Evolutionary conservation across 192 early-diverging fungal genomes (phyloP).

Genomic region (Coemansia sp.): DNA sequence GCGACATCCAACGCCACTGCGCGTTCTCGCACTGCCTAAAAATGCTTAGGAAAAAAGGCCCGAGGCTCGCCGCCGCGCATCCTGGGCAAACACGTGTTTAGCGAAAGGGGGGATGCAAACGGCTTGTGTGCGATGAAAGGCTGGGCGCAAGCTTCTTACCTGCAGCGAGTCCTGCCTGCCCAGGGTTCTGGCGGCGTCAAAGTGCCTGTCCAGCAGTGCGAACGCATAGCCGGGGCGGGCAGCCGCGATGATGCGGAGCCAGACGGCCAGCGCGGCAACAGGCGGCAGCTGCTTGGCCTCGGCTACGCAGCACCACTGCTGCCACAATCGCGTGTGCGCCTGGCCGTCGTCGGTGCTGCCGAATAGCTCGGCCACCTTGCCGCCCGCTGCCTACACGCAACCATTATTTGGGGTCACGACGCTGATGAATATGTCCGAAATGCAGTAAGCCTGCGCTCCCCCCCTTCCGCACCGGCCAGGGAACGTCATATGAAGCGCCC

Average conservation of each 20-base stretch:
- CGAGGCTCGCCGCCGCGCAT: too few species aligned
- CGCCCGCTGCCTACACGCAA: too few species aligned
- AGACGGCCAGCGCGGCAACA: neutral
- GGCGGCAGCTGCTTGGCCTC: neutral
- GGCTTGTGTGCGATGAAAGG: neutral
- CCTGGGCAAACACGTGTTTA: neutral
- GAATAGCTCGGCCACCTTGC: slow-evolving; percentile 16
- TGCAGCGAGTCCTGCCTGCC: neutral
- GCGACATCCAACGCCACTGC: slow-evolving; percentile 41
- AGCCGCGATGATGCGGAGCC: slow-evolving; percentile 20
- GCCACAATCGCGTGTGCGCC: slow-evolving; percentile 7
- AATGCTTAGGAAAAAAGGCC: too few species aligned
- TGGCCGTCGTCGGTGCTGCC: neutral
- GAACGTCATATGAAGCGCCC: too few species aligned
- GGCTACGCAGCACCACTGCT: slow-evolving; percentile 20
- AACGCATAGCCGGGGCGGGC: slow-evolving; percentile 10
- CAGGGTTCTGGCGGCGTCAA: slow-evolving; percentile 4
- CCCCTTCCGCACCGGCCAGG: too few species aligned
- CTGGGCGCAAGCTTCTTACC: neutral
- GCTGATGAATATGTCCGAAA: too few species aligned
- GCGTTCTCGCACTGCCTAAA: slow-evolving; percentile 16
- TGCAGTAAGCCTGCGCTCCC: too few species aligned
- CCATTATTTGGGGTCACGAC: too few species aligned
- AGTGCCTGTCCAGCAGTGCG: slow-evolving; percentile 10
- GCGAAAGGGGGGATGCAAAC: neutral